These are phyloP conservation scores for Golubevia pallescens DNA, from an alignment of 1,284 basidiomycete genomes.

Conservation along the genomic window DNA sequence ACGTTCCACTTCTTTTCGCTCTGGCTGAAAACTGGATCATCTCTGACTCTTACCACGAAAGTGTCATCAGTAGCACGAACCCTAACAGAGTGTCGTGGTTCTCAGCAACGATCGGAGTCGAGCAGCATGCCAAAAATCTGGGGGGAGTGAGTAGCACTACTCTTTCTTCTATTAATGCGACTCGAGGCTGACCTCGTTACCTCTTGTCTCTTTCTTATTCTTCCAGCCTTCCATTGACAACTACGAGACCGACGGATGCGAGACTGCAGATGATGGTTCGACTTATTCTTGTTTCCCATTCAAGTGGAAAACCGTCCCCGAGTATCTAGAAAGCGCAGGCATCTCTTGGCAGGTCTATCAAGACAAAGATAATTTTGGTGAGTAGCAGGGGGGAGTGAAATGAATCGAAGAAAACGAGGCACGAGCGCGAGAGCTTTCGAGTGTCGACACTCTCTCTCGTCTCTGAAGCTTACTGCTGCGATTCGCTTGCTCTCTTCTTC, in stretches of 20 bases:
- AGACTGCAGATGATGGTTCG: slow-evolving; percentile 15
- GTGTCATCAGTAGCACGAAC: slow-evolving; percentile 25
- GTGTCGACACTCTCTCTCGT: too few species aligned
- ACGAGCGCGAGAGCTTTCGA: too few species aligned
- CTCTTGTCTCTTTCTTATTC: too few species aligned
- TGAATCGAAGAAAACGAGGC: too few species aligned
- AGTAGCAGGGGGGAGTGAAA: too few species aligned
- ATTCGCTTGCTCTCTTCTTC: too few species aligned
- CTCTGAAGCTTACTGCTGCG: too few species aligned
- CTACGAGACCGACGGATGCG: slow-evolving; percentile 14
- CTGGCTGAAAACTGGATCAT: slow-evolving; percentile 24
- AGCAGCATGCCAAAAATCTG: too few species aligned
- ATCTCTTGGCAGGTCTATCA: slow-evolving; percentile 34
- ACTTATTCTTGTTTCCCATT: slow-evolving; percentile 22
- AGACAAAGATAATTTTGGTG: slow-evolving; percentile 32
- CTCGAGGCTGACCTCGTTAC: too few species aligned
- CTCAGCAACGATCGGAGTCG: slow-evolving; percentile 13
- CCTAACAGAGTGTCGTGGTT: slow-evolving; percentile 32
- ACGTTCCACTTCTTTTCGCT: slow-evolving; percentile 24
- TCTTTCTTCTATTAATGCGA: too few species aligned
- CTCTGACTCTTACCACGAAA: slow-evolving; percentile 28
- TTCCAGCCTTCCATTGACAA: slow-evolving; percentile 25
- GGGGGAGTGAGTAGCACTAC: too few species aligned
- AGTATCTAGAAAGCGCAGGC: slow-evolving; percentile 20
- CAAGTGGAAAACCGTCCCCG: slow-evolving; percentile 29